Evolutionary conservation across 2,329 filamentous ascomycete species (phyloP).

Genomic region (Bimuria novae-zelandiae): DNA sequence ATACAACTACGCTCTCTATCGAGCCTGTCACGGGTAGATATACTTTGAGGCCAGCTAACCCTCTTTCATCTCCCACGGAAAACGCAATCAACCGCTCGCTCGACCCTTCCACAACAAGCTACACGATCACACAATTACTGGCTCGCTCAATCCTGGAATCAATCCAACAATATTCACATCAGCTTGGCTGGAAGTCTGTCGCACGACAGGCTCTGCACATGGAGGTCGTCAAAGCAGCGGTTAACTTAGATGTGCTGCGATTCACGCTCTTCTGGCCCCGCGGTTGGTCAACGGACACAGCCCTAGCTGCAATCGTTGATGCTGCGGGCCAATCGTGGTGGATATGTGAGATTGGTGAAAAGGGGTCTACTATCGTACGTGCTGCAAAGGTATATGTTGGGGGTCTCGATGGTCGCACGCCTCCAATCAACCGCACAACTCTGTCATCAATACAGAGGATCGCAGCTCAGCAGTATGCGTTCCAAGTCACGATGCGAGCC

Average conservation of each 20-base stretch:
- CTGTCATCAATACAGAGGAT: slow-evolving; percentile 44
- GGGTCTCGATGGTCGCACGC: slow-evolving; percentile 22
- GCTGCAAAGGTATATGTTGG: slow-evolving; percentile 37
- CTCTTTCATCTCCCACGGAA: slow-evolving; percentile 59
- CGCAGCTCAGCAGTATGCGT: slow-evolving; percentile 44
- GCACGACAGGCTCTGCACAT: slow-evolving; percentile 33
- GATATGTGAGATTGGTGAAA: slow-evolving; percentile 36
- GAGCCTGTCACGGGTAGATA: slow-evolving; percentile 81
- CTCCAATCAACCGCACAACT: slow-evolving; percentile 30
- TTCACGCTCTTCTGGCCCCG: slow-evolving; percentile 71
- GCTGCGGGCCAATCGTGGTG: slow-evolving; percentile 45
- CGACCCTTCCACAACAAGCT: slow-evolving; percentile 62
- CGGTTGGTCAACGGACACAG: slow-evolving; percentile 76
- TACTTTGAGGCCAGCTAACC: slow-evolving; percentile 64
- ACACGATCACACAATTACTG: slow-evolving; percentile 64
- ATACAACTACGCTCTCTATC: slow-evolving; percentile 64
- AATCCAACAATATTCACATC: slow-evolving; percentile 63
- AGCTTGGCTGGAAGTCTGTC: slow-evolving; percentile 66
- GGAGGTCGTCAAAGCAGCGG: slow-evolving; percentile 64
- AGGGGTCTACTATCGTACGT: slow-evolving; percentile 28
- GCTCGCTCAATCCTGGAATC: slow-evolving; percentile 66
- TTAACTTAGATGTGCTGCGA: slow-evolving; percentile 63
- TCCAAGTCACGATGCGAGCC: slow-evolving; percentile 32
- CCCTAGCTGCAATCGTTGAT: slow-evolving; percentile 62
- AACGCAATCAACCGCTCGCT: slow-evolving; percentile 65